Base-by-base conservation (phyloP, 108 stramenopile species). In the Cyclotella choctawhatcheeana region DNA sequence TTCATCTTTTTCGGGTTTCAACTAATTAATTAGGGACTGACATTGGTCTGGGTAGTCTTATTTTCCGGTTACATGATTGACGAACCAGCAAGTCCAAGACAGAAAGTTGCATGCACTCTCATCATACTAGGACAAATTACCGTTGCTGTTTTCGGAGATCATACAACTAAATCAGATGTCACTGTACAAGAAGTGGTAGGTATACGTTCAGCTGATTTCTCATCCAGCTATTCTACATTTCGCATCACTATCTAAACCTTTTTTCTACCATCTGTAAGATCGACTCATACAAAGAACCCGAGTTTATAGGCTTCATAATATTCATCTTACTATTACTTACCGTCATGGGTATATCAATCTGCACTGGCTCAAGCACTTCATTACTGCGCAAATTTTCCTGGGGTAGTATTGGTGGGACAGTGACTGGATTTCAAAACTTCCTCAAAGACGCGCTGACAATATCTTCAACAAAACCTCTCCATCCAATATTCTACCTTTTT, bases 41-140 rank as follows among this genome's bases (percentile, higher is more conserved):
- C 94, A 10, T 60, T 95, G n/a, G 92, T 93, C 1, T 95, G 91
- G 91, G 86, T 95, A 0, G 82, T 95, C 32, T 21, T 93, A 8
- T 82, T 88, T 26, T 85, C 87, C 5, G 77, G 78, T 18, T 34
- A 65, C 10, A 29, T 76, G 1, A 58, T 88, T 31, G 86, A 80
- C 14, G 94, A 95, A 66, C 50, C 67, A 22, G 89, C 94, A 8
- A 63, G 52, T 2, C 25, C 6, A 18, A 53, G 27, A 16, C 92
- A 95, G 72, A 69, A 85, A 17, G 34, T 89, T 4, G 94, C 94
- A 21, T 82, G 86, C 45, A 62, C 37, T 22, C 67, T 91, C 2
- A 95, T 95, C 59, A 69, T 95, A 25, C 12, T 82, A 5, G 94
- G 94, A 10, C 89, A 93, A 80, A 82, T 92, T 2, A 56, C 89